Evolutionary conservation across 805 yeast species (phyloP).

Genomic region (Cyberlindnera bimundalis): DNA sequence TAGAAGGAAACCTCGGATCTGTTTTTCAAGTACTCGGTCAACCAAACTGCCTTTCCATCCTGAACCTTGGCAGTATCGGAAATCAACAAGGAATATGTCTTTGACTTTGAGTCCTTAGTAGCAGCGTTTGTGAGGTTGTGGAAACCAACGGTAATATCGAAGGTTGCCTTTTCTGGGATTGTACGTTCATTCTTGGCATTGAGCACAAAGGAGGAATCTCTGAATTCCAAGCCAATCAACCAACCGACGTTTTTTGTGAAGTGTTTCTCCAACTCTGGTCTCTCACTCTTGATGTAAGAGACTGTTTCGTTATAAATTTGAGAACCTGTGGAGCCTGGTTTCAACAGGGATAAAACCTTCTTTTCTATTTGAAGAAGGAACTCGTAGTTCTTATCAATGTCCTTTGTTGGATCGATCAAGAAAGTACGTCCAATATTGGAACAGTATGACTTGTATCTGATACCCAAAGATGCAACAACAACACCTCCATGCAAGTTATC

Average conservation of each 20-base stretch:
- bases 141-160: constrained; percentile 77
- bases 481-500: constrained; percentile 70
- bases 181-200: constrained; percentile 68
- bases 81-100: constrained; percentile 65
- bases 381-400: constrained; percentile 76
- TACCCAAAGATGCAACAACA: constrained; percentile 77
- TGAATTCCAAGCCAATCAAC: constrained; percentile 83
- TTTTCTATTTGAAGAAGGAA: constrained; percentile 68
- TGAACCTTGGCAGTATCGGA: constrained; percentile 80
- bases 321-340: constrained; percentile 61
- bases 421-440: constrained; percentile 86
- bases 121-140: constrained; percentile 50
- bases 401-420: constrained; percentile 81
- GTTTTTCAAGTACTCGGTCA: constrained; percentile 72
- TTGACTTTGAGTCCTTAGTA: constrained; percentile 45
- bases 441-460: constrained; percentile 85
- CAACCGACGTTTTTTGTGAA: constrained; percentile 84
- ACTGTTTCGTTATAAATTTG: constrained; percentile 62
- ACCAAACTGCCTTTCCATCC: constrained; percentile 50
- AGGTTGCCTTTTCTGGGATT: constrained; percentile 68
- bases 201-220: constrained; percentile 73
- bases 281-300: constrained; percentile 54
- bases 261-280: constrained; percentile 60
- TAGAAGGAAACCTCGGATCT: constrained; percentile 78
- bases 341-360: constrained; percentile 55